Percentiles rank a stretch among this genome's conserved stretches.
phyloP scores from a whole-genome alignment of 106 monocot species.

The Apostasia ramifera region DNA sequence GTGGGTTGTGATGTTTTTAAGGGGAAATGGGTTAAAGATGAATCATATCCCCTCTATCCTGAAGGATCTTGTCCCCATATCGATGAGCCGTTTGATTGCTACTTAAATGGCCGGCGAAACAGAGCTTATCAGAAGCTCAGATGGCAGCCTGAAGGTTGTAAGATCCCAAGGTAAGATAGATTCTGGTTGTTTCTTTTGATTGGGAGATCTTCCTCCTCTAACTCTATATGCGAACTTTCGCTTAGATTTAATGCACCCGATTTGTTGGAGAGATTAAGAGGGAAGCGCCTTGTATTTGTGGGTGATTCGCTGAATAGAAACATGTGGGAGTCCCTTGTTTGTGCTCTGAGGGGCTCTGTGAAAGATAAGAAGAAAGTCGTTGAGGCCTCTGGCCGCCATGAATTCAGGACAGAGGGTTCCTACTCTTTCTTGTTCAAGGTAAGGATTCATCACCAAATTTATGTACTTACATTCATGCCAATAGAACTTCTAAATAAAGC shows the following conservation, averaged over 20 bases:
- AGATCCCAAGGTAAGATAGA: conserved; percentile 53
- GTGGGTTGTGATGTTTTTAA: conserved; percentile 53
- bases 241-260: conserved; percentile 70
- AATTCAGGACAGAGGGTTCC: conserved; percentile 71
- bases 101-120: conserved; percentile 59
- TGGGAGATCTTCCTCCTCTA: background rate
- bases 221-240: background rate
- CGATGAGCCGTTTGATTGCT: conserved; percentile 70
- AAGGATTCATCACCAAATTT: background rate
- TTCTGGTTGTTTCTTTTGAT: background rate
- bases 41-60: conserved; percentile 58
- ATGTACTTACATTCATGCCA: background rate
- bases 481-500: too few relatives aligned
- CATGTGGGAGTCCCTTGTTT: conserved; percentile 97
- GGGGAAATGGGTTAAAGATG: conserved; percentile 72
- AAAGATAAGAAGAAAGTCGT: conserved; percentile 69
- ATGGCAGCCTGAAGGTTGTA: conserved; percentile 68
- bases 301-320: conserved; percentile 92
- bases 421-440: conserved; percentile 85
- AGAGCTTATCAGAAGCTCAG: conserved; percentile 59
- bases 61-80: conserved; percentile 76
- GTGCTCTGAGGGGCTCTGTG: conserved; percentile 55
- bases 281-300: conserved; percentile 76
- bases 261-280: conserved; percentile 83
- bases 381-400: conserved; percentile 56